Base-by-base conservation (phyloP, 2,329 filamentous ascomycete species). In the Fusarium annulatum region DNA sequence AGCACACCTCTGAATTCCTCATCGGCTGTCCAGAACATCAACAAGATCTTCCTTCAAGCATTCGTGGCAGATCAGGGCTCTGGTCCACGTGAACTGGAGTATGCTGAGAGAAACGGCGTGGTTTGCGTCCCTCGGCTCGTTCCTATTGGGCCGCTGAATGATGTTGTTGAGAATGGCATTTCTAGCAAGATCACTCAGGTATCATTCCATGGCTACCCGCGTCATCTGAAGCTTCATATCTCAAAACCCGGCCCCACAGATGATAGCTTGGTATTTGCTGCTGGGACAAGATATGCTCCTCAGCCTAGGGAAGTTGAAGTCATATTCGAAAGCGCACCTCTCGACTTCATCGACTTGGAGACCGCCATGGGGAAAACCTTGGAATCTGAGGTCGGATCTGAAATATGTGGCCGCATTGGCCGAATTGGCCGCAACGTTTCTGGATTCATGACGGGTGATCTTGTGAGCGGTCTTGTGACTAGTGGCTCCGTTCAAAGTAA, bases 71-170 rank as follows among this genome's bases (percentile, higher is more conserved):
- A 52, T 14, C 41, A 42, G 16, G 65, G 51, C 9, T 60, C 74
- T 7, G 70, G 53, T 15, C 76, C 76, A 23, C 72, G 64, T 9
- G 86, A 87, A 51, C 79, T 80, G 3, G 87, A 89, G 65, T 88
- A 84, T 68, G 82, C 82, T 4, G 83, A 84, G 61, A 75, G 80
- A 9, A 67, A 77, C 4, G 81, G 82, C 6, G 76, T 76, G 33
- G 61, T 88, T 7, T 84, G 80, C 64, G 81, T 88, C 8, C 86
- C 87, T 10, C 83, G 87, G 8, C 79, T 89, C 5, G 74, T 80
- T 48, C 83, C 84, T 1, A 67, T 87, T 3, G 41, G 65, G 4
- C 39, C 69, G 2, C 73, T 89, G 34, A 89, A 88, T 68, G 75
- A 75, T 9, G 65, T 85, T n/a, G 83, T 89, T 4, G 86, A 88